Percentiles rank a stretch among this genome's conserved stretches.
phyloP scores from a whole-genome alignment of 116 monocot genomes.

The Phalaenopsis hybrid region DNA sequence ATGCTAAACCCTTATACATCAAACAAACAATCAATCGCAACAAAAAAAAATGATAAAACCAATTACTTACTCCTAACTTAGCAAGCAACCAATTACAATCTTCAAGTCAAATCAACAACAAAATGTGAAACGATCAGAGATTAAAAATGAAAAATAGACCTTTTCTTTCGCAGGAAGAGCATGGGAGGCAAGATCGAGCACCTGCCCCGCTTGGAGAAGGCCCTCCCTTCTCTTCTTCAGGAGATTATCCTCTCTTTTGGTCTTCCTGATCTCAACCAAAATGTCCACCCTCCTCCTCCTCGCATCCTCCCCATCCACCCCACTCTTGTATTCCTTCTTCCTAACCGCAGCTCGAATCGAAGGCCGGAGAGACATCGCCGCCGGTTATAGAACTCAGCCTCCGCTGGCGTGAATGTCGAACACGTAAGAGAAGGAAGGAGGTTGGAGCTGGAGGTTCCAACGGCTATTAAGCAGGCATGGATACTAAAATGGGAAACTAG shows the following conservation, averaged over 20 bases:
- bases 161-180: background rate
- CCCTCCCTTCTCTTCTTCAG: constrained; percentile 42
- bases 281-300: constrained; percentile 43
- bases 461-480: background rate
- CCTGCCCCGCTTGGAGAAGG: background rate
- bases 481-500: background rate
- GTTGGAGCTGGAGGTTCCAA: background rate
- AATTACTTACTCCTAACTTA: background rate
- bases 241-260: constrained; percentile 43
- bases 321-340: constrained; percentile 48
- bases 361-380: constrained; percentile 45
- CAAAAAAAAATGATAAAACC: background rate
- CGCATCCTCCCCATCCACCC: constrained; percentile 36
- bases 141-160: background rate
- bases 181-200: background rate
- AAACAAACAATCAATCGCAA: background rate
- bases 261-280: constrained; percentile 51
- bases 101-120: background rate
- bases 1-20: background rate
- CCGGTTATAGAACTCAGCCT: background rate
- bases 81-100: background rate
- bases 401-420: background rate
- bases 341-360: constrained; percentile 22
- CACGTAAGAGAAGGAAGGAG: background rate
- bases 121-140: background rate